Base-by-base conservation (phyloP, 257 asterid species). In the Gardenia jasminoides region DNA sequence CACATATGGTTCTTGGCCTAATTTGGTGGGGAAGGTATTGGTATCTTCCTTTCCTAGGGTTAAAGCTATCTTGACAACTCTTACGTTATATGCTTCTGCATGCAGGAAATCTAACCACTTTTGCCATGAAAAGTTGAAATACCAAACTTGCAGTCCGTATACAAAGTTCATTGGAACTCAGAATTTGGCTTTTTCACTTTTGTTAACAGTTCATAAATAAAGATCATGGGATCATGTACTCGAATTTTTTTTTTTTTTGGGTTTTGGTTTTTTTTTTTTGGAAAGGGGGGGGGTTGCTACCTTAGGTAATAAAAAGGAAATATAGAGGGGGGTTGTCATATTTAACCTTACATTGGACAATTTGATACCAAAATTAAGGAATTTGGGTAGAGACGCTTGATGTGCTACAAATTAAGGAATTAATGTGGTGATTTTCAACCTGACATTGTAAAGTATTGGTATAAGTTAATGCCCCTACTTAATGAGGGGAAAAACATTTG, bases 31-130 rank as follows among this genome's bases (percentile, higher is more conserved):
- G 90, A 87, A 89, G 97, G 97, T 89, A 90, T 90, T 85, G 92
- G 97, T 85, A 91, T 89, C 92, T 91, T 82, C 96, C 84, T 91
- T 91, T 84, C 94, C 93, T 71, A 52, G 76, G 84, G 30, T 86
- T 80, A 89, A 92, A 92, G 97, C 76, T 22, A 92, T 83, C 92
- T 85, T 85, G 48, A 33, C 12, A 31, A 41, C 78, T 73, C 70
- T 58, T 69, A 17, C 19, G 54, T 30, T 52, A 47, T 71, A 59
- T 68, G 36, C 2, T 46, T 56, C 65, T 48, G 16, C 43, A 46
- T 67, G 12, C 56, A 33, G 46, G 77, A 52, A 82, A 43, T 65
- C 22, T 41, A 69, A 39, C 4, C 43, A 77, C 75, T 73, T 77
- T 47, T 26, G 41, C 22, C 24, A 52, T 58, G 66, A 70, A 78